Base-by-base conservation (phyloP, 2,329 filamentous ascomycete species). In the Endothia cerciana region DNA sequence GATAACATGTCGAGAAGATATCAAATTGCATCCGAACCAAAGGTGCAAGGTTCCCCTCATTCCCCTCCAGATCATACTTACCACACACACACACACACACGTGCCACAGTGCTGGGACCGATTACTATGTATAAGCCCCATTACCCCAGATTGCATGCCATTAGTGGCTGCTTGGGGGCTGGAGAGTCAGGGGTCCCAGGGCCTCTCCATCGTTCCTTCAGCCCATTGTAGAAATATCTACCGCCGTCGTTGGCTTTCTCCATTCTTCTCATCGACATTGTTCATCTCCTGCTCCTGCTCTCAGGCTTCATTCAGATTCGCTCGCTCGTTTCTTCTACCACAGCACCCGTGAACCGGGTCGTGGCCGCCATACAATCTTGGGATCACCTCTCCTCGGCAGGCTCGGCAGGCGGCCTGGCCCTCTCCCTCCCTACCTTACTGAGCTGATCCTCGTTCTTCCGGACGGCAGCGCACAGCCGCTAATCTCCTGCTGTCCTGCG, bases 131-230 rank as follows among this genome's bases (percentile, higher is more conserved):
- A 36, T 13, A 51, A 51, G 47, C 38, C 17, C 25, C 40, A 30
- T 59, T 59, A 59, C 57, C 57, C 57, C 57, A 59, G 57, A 43
- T 45, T 59, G 47, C 47, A 51, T 22, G 25, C 47, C 25, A 49
- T 49, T n/a, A n/a, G n/a, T 7, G 33, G 22, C 17, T 10, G 19
- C 19, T 19, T 43, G 43, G 40, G 56, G 38, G 57, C 28, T 8
- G 17, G 28, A n/a, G 51, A 22, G 51, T 22, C 51, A 55, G 51
- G 51, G 56, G 56, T 59, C 58, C 19, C 41, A 49, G 22, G 58
- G 30, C 25, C 57, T 49, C 40, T 28, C 41, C 28, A 58, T 25
- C 36, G 33, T 28, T 57, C 55, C 55, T 40, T 38, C 55, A n/a
- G 11, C 36, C 25, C 25, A 33, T 30, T 22, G 28, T n/a, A 47